phyloP scores from a whole-genome alignment of 306 rosid genomes.

The Gastrolobium villosum region DNA sequence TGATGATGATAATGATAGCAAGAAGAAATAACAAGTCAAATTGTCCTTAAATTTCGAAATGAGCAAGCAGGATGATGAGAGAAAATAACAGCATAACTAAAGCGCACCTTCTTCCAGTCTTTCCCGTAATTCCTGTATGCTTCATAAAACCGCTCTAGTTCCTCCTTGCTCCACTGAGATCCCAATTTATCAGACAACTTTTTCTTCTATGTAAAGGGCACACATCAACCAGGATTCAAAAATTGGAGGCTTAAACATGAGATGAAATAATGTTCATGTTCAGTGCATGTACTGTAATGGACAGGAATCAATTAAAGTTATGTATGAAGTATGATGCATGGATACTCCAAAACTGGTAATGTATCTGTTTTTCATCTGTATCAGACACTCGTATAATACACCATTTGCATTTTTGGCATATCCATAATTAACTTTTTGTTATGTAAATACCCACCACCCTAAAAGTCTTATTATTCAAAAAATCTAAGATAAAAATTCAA shows the following conservation, averaged over 20 bases:
- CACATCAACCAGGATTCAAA: constrained; percentile 38
- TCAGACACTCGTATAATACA: neutral
- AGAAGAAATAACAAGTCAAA: neutral
- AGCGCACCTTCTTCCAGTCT: constrained; percentile 87
- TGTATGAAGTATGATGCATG: neutral
- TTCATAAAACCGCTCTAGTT: constrained; percentile 81
- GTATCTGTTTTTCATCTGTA: neutral
- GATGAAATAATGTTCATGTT: neutral
- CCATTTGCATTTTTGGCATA: constrained; percentile 7
- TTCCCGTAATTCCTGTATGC: constrained; percentile 85
- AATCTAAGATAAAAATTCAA: constrained; percentile 12
- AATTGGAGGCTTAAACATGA: constrained; percentile 30
- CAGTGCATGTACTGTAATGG: constrained; percentile 24
- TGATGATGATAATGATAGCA: constrained; percentile 16
- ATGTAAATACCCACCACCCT: neutral
- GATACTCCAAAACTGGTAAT: constrained; percentile 23
- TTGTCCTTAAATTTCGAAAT: constrained; percentile 30
- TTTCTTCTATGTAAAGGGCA: constrained; percentile 66
- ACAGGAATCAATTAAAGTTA: constrained; percentile 1
- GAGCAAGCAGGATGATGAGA: constrained; percentile 38
- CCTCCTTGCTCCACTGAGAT: constrained; percentile 88
- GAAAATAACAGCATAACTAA: constrained; percentile 38
- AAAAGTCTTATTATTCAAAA: neutral
- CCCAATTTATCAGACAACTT: constrained; percentile 85
- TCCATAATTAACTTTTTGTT: neutral